Conservation (phyloP, 192 early-diverging fungal species). For the Haplosporangium gracile region DNA sequence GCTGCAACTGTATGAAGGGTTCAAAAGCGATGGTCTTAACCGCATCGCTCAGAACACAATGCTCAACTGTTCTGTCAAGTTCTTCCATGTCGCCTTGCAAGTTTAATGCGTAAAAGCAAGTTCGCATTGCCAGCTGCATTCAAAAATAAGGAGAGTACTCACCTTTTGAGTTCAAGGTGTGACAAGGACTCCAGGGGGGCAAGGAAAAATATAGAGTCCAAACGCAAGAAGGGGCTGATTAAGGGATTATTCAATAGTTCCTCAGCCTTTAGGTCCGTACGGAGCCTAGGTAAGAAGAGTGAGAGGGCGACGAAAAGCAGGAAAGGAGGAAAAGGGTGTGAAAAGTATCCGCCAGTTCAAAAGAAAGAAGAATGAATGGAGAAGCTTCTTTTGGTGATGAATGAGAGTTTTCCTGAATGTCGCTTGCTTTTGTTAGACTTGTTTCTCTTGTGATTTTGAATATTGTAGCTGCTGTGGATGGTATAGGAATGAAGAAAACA, state of each 20-base stretch:
- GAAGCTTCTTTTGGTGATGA: not conserved
- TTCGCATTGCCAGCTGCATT: not conserved
- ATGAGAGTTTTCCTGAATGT: not conserved
- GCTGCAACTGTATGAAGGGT: not conserved
- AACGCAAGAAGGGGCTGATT: not conserved
- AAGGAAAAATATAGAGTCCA: not conserved
- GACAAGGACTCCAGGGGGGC: not conserved
- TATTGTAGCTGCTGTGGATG: too few species aligned
- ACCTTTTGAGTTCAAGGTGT: constrained; percentile 3
- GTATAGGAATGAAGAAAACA: too few species aligned
- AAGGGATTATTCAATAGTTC: not conserved
- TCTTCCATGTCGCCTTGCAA: not conserved
- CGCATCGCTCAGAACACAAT: not conserved
- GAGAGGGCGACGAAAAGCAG: not conserved
- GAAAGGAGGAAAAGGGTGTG: not conserved
- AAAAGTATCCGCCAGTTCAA: not conserved
- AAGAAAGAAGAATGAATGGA: not conserved
- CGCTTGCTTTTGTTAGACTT: not conserved
- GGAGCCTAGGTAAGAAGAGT: not conserved
- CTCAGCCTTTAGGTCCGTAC: not conserved
- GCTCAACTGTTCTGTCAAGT: not conserved
- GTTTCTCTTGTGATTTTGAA: not conserved
- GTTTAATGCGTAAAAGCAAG: not conserved
- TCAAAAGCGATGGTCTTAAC: not conserved
- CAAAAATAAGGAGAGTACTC: not conserved